phyloP scores from a whole-genome alignment of 768 basidiomycete species.

The Rubroboletus pulcherrimus region DNA sequence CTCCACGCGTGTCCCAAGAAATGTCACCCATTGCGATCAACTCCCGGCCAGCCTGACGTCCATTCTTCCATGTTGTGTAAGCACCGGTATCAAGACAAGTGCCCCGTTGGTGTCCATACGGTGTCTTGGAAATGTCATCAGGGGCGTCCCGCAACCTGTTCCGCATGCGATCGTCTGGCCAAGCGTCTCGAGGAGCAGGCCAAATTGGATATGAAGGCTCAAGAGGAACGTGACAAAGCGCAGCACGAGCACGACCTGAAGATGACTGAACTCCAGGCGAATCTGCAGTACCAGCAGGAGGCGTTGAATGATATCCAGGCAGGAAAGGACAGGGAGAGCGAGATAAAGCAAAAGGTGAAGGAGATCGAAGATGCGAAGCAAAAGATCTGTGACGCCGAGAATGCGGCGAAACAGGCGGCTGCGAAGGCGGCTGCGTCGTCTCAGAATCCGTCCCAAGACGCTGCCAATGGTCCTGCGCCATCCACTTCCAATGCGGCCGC shows the following conservation, averaged over 20 bases:
- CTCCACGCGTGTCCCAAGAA: slow-evolving; percentile 54
- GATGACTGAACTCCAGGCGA: slow-evolving; percentile 42
- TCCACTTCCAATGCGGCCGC: not conserved
- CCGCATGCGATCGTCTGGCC: slow-evolving; percentile 42
- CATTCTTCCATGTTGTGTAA: slow-evolving; percentile 40
- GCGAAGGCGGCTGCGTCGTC: slow-evolving; percentile 1
- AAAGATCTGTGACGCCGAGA: slow-evolving; percentile 10
- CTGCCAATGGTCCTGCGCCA: slow-evolving; percentile 1
- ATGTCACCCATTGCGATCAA: slow-evolving; percentile 56
- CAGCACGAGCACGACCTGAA: slow-evolving; percentile 38
- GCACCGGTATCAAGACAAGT: slow-evolving; percentile 35
- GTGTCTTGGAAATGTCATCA: slow-evolving; percentile 45
- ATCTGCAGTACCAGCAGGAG: slow-evolving; percentile 34
- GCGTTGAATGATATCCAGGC: slow-evolving; percentile 35
- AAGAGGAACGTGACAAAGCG: slow-evolving; percentile 45
- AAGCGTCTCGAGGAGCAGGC: slow-evolving; percentile 41
- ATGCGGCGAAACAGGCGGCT: slow-evolving; percentile 11
- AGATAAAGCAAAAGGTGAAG: slow-evolving; percentile 36
- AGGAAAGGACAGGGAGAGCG: slow-evolving; percentile 44
- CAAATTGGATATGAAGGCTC: slow-evolving; percentile 36
- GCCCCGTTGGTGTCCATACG: slow-evolving; percentile 41
- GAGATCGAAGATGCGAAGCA: slow-evolving; percentile 40
- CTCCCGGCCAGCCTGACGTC: slow-evolving; percentile 34
- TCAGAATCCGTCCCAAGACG: not conserved
- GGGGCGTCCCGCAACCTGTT: slow-evolving; percentile 38